Conservation (phyloP, 2,329 filamentous ascomycete species). For the Pseudogymnoascus sp. region DNA sequence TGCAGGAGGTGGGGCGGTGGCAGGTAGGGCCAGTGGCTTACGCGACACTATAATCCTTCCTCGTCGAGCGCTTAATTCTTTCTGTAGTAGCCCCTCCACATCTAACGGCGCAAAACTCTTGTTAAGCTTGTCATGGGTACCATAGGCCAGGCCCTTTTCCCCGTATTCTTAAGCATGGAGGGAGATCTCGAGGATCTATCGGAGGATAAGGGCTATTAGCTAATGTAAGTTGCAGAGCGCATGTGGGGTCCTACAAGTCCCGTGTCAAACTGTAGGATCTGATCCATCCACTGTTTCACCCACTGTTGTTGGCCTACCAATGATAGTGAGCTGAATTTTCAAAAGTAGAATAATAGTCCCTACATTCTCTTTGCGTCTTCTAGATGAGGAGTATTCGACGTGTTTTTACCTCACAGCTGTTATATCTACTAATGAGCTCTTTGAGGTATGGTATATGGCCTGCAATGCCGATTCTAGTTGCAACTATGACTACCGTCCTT, state of each 20-base stretch:
- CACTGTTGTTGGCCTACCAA: conserved; percentile 11
- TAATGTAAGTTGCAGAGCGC: not conserved
- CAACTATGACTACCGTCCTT: conserved; percentile 15
- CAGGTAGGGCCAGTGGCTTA: conserved; percentile 9
- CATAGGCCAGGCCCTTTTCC: conserved; percentile 8
- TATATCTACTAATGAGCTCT: conserved; percentile 17
- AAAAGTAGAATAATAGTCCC: not conserved
- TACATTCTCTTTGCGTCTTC: conserved; percentile 14
- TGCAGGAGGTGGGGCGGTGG: not conserved
- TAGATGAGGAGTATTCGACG: conserved; percentile 14
- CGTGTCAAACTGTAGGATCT: conserved; percentile 12
- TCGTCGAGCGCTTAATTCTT: conserved; percentile 10
- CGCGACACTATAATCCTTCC: conserved; percentile 14
- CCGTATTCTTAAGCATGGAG: conserved; percentile 5
- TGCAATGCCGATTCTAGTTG: conserved; percentile 15
- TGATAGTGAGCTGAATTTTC: not conserved
- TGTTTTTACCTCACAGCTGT: conserved; percentile 14
- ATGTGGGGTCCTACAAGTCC: conserved; percentile 9
- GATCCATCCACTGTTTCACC: conserved; percentile 14
- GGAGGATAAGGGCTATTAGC: not conserved
- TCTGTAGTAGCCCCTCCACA: conserved; percentile 8
- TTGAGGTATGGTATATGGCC: conserved; percentile 17
- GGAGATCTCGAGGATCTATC: conserved; percentile 9
- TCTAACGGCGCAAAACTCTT: conserved; percentile 8
- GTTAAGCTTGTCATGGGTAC: conserved; percentile 11